Conservation (phyloP, 129 eudicot species). For the carrot (Daucus carota) region DH1_v3.0 NC_030388.2:26599501-26600000, state of each 20-base stretch:
- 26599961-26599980: slow-evolving; percentile 9
- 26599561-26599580: no score
- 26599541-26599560: no score
- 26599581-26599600: no score
- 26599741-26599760: no score
- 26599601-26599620: no score
- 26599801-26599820: slow-evolving; percentile 1
- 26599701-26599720: no score
- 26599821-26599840: slow-evolving; percentile 20
- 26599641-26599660: no score
- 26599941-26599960: not conserved
- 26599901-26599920: slow-evolving; percentile 7
- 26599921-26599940: slow-evolving; percentile 13
- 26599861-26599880: slow-evolving; percentile 4
- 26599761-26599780: not conserved
- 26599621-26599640: no score
- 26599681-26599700: no score
- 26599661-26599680: no score
- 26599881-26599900: slow-evolving; percentile 12
- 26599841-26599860: slow-evolving; percentile 12
- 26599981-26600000: not conserved
- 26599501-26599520: no score
- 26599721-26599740: not conserved
- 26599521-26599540: no score
- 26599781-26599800: slow-evolving; percentile 8